phyloP scores from a whole-genome alignment of 257 asterid species.

The Nicotiana knightiana region DNA sequence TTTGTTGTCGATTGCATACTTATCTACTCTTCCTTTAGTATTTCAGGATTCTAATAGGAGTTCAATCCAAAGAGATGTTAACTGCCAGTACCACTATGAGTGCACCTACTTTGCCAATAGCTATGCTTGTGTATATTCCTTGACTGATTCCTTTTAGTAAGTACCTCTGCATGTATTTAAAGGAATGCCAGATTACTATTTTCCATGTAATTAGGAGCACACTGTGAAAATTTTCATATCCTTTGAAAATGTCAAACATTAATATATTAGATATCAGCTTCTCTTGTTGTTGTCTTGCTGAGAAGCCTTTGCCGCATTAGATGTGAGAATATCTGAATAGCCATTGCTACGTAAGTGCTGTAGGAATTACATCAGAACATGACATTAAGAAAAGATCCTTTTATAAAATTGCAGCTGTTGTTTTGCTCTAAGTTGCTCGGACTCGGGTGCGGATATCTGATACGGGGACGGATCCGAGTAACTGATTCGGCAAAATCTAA shows the following conservation, averaged over 20 bases:
- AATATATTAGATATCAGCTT: neutral
- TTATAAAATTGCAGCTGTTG: neutral
- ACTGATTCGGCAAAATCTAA: too few relatives aligned
- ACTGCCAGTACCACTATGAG: conserved; percentile 23
- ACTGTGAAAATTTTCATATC: neutral
- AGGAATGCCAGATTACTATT: neutral
- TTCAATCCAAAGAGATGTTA: conserved; percentile 22
- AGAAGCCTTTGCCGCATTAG: neutral
- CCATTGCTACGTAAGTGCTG: neutral
- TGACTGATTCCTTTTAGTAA: neutral
- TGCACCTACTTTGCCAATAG: conserved; percentile 26
- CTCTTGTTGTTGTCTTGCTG: neutral
- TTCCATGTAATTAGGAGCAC: neutral
- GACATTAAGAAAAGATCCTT: neutral
- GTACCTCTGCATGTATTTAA: neutral
- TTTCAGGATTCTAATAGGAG: neutral
- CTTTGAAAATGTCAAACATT: neutral
- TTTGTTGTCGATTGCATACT: neutral
- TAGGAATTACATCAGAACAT: neutral
- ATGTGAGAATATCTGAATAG: neutral
- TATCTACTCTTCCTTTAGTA: neutral
- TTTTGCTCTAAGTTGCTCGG: too few relatives aligned
- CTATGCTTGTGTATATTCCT: conserved; percentile 17
- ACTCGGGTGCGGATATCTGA: too few relatives aligned
- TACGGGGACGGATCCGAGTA: too few relatives aligned